phyloP scores from a whole-genome alignment of 495 filamentous ascomycete species.

The Talaromyces thailandensis region DNA sequence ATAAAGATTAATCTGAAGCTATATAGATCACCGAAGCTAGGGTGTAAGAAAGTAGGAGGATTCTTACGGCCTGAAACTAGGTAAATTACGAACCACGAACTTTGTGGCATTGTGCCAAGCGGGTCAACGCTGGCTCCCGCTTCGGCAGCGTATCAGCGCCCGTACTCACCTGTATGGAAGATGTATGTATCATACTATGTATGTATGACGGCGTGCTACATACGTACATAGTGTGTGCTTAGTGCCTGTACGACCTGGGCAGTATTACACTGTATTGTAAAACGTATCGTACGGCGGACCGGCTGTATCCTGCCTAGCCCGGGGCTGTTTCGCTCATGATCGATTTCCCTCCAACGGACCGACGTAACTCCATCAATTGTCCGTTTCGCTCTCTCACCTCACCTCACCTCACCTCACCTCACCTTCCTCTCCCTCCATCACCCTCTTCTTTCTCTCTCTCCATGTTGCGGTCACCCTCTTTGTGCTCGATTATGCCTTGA shows the following conservation, averaged over 20 bases:
- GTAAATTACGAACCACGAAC: background rate
- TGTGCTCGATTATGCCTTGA: constrained; percentile 8
- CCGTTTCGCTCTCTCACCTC: constrained; percentile 8
- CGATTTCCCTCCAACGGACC: background rate
- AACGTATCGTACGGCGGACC: background rate
- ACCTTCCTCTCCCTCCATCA: constrained; percentile 4
- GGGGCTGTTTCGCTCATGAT: background rate
- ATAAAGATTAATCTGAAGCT: background rate
- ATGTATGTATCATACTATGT: too few species aligned
- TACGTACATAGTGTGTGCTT: background rate
- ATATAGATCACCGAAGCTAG: background rate
- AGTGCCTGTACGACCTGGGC: background rate
- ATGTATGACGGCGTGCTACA: background rate
- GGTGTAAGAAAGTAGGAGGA: background rate
- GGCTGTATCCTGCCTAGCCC: background rate
- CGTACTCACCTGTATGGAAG: too few species aligned
- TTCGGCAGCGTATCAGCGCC: background rate
- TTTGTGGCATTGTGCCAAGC: background rate
- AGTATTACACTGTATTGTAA: background rate
- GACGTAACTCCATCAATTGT: constrained; percentile 10
- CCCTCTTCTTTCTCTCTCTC: constrained; percentile 5
- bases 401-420: constrained; percentile 1
- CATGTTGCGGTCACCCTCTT: background rate
- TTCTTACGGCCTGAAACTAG: background rate
- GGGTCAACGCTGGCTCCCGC: background rate